A percentile compares a stretch with the other conserved stretches of the same genome.
Evolutionary conservation across 2,329 filamentous ascomycete genomes (phyloP).

Genomic region (Nemania sp.): DNA sequence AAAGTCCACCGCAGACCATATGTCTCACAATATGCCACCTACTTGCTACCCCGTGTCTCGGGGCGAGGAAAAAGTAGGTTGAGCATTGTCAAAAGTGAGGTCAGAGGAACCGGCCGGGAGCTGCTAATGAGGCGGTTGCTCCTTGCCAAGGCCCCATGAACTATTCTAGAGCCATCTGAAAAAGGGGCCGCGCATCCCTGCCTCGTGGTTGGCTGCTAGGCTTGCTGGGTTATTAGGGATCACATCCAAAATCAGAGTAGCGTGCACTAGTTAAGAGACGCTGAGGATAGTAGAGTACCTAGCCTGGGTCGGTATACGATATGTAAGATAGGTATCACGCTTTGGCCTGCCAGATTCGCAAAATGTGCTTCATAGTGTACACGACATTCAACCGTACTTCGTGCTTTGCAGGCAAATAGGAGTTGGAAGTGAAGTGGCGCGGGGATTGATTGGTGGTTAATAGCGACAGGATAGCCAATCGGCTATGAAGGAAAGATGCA

Average conservation of each 20-base stretch:
- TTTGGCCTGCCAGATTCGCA: constrained; percentile 4
- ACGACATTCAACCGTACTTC: too few relatives aligned
- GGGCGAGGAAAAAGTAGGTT: constrained; percentile 1
- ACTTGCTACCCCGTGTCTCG: not conserved
- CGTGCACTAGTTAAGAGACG: not conserved
- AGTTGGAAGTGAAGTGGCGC: not conserved
- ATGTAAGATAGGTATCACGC: constrained; percentile 20
- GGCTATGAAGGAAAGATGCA: constrained; percentile 4
- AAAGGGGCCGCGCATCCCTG: constrained; percentile 21
- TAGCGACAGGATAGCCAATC: constrained; percentile 11
- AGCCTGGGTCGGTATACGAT: not conserved
- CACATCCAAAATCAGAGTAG: constrained; percentile 16
- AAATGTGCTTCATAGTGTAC: not conserved
- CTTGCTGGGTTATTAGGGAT: constrained; percentile 7
- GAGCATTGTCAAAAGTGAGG: constrained; percentile 6
- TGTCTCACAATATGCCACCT: not conserved
- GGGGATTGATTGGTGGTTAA: constrained; percentile 13
- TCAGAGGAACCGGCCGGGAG: constrained; percentile 4
- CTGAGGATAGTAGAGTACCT: constrained; percentile 7
- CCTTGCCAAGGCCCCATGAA: not conserved
- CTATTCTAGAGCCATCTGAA: constrained; percentile 8
- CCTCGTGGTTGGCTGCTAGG: constrained; percentile 6
- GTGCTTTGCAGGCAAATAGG: constrained; percentile 17
- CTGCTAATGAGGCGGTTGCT: constrained; percentile 1
- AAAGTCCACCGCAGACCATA: not conserved